Base-by-base conservation (phyloP, 805 yeast species). In the Schwanniomyces pseudopolymorphus region DNA sequence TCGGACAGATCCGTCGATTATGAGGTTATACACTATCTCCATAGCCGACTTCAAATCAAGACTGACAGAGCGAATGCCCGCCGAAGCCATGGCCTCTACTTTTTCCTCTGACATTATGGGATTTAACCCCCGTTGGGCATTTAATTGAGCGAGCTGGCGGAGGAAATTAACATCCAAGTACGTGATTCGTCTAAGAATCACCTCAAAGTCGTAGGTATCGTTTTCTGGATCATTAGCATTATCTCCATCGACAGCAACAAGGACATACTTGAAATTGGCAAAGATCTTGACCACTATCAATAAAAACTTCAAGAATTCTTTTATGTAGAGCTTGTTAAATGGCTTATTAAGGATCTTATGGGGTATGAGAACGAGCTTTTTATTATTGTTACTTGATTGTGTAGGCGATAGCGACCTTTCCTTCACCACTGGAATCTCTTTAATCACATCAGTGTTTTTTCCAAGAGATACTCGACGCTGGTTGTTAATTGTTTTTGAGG, bases 311-410 rank as follows among this genome's bases (percentile, higher is more conserved):
- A 70, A 54, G 46, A 66, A 70, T 48, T 72, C 77, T 44, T 62
- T 62, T 14, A 68, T 58, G 21, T 68, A 55, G 25, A 72, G 56
- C 44, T 66, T 66, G 27, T 65, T 57, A 49, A 72, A 67, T 10
- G 77, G 76, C 43, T 70, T 69, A 47, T 60, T 65, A 38, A 72
- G 58, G n/a, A 72, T 69, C 48, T 64, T 64, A 48, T 72, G 77
- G 1, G 78, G 77, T 5, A 72, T 64, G 7, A 72, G 61, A 8
- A 70, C 63, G 21, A 67, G 52, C 46, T 58, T 63, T 45, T 63
- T 62, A 16, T 31, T 31, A 6, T 40, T 28, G 5, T 14, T 24
- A 27, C 42, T 46, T 5, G 25, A 28, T 19, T 33, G 37, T n/a
- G 24, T 17, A 4, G 42, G 43, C 20, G 40, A 38, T n/a, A 19